These are phyloP conservation scores for Hyaloperonospora brassicae DNA, from an alignment of 352 stramenopile genomes.

Conservation along the genomic window DNA sequence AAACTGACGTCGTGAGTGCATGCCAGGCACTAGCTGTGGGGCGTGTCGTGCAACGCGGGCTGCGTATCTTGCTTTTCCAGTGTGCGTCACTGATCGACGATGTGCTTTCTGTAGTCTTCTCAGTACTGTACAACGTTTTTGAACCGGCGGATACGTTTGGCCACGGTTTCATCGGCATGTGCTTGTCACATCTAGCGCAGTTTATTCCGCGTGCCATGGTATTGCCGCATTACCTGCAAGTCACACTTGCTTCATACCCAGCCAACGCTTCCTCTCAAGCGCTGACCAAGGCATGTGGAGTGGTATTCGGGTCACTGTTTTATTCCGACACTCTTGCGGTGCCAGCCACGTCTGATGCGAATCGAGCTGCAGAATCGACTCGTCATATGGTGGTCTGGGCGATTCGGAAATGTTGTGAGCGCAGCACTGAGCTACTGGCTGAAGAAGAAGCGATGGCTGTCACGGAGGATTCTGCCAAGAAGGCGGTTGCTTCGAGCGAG, in stretches of 20 bases:
- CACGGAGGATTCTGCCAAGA: slow-evolving; percentile 2
- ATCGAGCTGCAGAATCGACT: slow-evolving; percentile 10
- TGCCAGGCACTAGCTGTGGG: slow-evolving; percentile 37
- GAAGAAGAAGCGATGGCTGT: slow-evolving; percentile 11
- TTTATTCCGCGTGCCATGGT: slow-evolving; percentile 44
- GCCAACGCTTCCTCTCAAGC: slow-evolving; percentile 22
- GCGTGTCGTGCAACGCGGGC: slow-evolving; percentile 43
- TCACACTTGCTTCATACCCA: slow-evolving; percentile 39
- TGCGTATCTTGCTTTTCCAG: slow-evolving; percentile 42
- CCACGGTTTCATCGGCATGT: slow-evolving; percentile 42
- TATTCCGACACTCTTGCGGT: slow-evolving; percentile 26
- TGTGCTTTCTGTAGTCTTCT: slow-evolving; percentile 40
- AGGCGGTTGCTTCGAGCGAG: slow-evolving; percentile 7
- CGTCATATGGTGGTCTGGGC: slow-evolving; percentile 43
- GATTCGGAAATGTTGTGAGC: slow-evolving; percentile 36
- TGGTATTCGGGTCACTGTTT: slow-evolving; percentile 47
- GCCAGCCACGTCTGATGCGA: slow-evolving; percentile 1
- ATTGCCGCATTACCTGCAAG: slow-evolving; percentile 47
- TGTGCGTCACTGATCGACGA: slow-evolving; percentile 31
- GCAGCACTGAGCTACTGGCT: slow-evolving; percentile 25
- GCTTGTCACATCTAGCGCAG: slow-evolving; percentile 35
- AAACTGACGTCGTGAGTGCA: slow-evolving; percentile 31
- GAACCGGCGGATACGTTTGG: slow-evolving; percentile 43
- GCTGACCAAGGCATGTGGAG: slow-evolving; percentile 36
- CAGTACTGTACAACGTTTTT: slow-evolving; percentile 40